phyloP scores from a whole-genome alignment of 768 basidiomycete species.

The Hypholoma sublateritium region DNA sequence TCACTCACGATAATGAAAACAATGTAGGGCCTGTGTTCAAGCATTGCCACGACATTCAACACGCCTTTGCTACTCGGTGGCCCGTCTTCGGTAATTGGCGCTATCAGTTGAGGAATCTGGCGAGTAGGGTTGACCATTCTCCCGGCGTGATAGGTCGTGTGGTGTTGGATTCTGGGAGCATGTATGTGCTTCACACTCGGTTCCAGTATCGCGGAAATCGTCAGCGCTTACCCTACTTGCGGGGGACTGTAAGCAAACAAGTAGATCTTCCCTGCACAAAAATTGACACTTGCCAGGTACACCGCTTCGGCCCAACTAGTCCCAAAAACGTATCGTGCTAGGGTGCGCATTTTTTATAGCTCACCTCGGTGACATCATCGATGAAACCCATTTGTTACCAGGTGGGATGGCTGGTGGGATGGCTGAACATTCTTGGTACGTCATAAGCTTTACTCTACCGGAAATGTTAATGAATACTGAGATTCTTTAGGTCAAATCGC shows the following conservation, averaged over 20 bases:
- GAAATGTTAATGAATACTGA: conserved; percentile 5
- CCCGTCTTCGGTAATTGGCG: conserved; percentile 53
- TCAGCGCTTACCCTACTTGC: conserved; percentile 74
- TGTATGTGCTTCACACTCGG: conserved; percentile 75
- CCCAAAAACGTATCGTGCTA: conserved; percentile 62
- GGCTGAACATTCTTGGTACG: conserved; percentile 78
- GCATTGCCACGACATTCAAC: conserved; percentile 77
- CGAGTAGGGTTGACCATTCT: neutral
- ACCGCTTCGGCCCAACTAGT: conserved; percentile 80
- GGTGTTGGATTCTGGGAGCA: conserved; percentile 78
- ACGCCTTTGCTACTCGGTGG: conserved; percentile 70
- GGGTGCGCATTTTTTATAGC: conserved; percentile 33
- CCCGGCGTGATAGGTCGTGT: conserved; percentile 42
- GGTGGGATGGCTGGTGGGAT: conserved; percentile 80
- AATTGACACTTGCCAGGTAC: conserved; percentile 42
- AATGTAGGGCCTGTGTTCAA: conserved; percentile 65
- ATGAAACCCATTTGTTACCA: conserved; percentile 17
- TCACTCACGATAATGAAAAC: neutral
- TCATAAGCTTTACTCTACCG: conserved; percentile 3
- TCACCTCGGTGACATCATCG: conserved; percentile 4
- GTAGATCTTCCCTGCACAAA: neutral
- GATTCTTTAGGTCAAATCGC: conserved; percentile 65
- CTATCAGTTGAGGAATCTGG: neutral
- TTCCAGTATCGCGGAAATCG: conserved; percentile 73
- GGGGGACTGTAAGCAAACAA: conserved; percentile 57